Evolutionary conservation across 345 rosid genomes (phyloP), one percentile per base, ranked within the genome.

Genomic region (Lumnitzera racemosa): DNA sequence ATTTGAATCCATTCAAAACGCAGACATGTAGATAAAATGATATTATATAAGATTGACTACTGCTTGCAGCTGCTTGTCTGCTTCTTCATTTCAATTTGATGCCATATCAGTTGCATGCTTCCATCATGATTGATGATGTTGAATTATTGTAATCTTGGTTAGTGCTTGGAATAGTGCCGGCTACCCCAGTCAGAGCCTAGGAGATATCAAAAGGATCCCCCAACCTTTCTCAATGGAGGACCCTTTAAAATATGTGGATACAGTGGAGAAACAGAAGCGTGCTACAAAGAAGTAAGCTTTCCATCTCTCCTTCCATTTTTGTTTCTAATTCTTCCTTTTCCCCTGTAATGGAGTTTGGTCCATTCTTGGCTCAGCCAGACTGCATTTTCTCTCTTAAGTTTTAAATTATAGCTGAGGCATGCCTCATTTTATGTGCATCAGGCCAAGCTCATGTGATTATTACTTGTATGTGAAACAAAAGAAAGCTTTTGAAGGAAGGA

Each of bases 401-500:
- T 36, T 5, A 36, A 36, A 36, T 9, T 29, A 27, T 57, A 29
- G 29, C 53, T 17, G 61, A 36, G 54, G 62, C 41, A 49, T 64
- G 56, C 64, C 53, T 49, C 15, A 59, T 71, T 49, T 9, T 55
- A 43, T 65, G 46, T 62, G 54, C 24, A 69, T 72, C 78, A 89
- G 99, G 71, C 71, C 84, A 57, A 67, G 67, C 58, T 72, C 82
- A 36, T 61, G 62, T 49, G 59, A 53, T 47, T 67, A 76, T 58
- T 64, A 67, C 69, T 70, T 74, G 14, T 47, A 58, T 58, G 27
- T 53, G 63, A 72, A 76, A 62, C 89, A 74, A 62, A 89, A 84
- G 82, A 81, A 78, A 84, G 67, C 78, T 55, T 47, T 79, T 54
- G 95, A 84, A 63, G 82, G 91, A 69, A 79, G 80, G 64, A 69